Evolutionary conservation across 148 eudicot species (phyloP).

Genomic region (Rhododendron mucronatum): DNA sequence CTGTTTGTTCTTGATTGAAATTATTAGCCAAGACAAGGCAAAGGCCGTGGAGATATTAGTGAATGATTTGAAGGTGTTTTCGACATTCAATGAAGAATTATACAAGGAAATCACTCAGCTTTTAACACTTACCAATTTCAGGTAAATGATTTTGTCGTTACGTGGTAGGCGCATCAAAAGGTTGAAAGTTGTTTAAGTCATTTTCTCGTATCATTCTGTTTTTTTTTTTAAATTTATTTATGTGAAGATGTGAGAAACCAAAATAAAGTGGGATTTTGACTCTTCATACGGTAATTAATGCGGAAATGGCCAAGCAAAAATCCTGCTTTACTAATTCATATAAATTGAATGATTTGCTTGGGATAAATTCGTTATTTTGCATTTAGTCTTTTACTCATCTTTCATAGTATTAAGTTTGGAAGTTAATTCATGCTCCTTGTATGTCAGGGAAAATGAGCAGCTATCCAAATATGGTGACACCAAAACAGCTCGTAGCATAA

Average conservation of each 20-base stretch:
- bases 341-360: not conserved
- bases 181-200: not conserved
- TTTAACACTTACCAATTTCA: constrained; percentile 70
- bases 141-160: constrained; percentile 29
- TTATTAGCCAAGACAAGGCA: constrained; percentile 70
- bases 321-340: not conserved
- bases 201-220: not conserved
- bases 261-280: constrained; percentile 4
- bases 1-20: constrained; percentile 13
- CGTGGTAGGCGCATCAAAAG: not conserved
- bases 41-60: constrained; percentile 80
- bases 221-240: not conserved
- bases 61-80: constrained; percentile 81
- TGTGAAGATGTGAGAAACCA: not conserved
- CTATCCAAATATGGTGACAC: constrained; percentile 84
- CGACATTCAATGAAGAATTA: constrained; percentile 73
- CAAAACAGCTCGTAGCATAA: constrained; percentile 72
- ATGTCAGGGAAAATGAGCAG: constrained; percentile 81
- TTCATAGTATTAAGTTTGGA: not conserved
- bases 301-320: not conserved
- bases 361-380: not conserved
- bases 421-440: constrained; percentile 7
- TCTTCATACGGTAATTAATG: not conserved
- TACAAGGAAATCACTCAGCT: constrained; percentile 78
- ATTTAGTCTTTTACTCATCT: not conserved